phyloP scores from a whole-genome alignment of 441 rosid genomes.

The Corymbia calophylla region DNA sequence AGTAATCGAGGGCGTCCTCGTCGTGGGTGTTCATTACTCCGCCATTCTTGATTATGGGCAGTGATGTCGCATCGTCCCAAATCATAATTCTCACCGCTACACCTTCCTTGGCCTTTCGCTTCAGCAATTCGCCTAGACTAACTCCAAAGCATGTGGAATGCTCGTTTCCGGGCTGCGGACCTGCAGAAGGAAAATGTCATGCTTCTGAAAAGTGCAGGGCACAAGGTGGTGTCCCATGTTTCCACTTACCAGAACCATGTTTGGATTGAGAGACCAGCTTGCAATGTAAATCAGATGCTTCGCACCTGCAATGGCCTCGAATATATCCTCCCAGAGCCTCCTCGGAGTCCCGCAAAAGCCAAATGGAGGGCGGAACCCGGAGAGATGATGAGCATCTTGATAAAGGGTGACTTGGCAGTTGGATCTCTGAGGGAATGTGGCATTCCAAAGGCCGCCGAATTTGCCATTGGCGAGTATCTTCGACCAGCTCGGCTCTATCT shows the following conservation, averaged over 20 bases:
- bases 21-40: conserved; percentile 83
- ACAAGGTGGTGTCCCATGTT: background rate
- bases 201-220: background rate
- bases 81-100: conserved; percentile 78
- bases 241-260: conserved; percentile 49
- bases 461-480: conserved; percentile 21
- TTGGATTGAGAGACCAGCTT: conserved; percentile 88
- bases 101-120: conserved; percentile 71
- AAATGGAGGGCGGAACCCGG: conserved; percentile 46
- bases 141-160: conserved; percentile 60
- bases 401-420: conserved; percentile 57
- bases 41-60: conserved; percentile 73
- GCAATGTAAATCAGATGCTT: conserved; percentile 74
- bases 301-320: conserved; percentile 67
- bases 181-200: conserved; percentile 13
- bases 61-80: conserved; percentile 80
- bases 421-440: conserved; percentile 71
- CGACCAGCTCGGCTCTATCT: conserved; percentile 53
- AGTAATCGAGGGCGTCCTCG: conserved; percentile 59
- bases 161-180: conserved; percentile 58
- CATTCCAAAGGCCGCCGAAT: conserved; percentile 55
- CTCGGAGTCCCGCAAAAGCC: conserved; percentile 33
- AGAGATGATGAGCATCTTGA: conserved; percentile 68
- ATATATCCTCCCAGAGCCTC: conserved; percentile 80
- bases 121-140: conserved; percentile 61